Conservation (phyloP, 208 protist species). For the Trypanosoma conorhini region DNA sequence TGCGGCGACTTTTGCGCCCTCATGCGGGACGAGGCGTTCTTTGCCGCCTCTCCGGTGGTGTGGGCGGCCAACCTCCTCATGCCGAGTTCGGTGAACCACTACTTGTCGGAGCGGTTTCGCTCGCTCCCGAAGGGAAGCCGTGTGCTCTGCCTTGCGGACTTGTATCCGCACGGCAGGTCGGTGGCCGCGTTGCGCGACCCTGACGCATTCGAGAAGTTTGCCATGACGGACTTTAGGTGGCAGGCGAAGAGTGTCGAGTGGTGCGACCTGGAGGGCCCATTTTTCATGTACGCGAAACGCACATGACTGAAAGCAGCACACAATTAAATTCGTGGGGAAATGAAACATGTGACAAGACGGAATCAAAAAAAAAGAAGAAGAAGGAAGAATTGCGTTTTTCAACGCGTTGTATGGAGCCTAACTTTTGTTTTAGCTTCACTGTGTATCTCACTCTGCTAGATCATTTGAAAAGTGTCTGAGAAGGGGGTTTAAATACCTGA, state of each 20-base stretch:
- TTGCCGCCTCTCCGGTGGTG: slow-evolving; percentile 47
- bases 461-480: background rate
- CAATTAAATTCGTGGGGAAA: background rate
- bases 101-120: slow-evolving; percentile 68
- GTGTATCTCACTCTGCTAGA: background rate
- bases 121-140: slow-evolving; percentile 48
- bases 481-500: background rate
- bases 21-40: slow-evolving; percentile 35
- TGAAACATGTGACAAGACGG: background rate
- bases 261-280: slow-evolving; percentile 50
- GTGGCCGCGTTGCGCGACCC: slow-evolving; percentile 64
- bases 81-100: slow-evolving; percentile 70
- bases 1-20: slow-evolving; percentile 69
- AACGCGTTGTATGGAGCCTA: slow-evolving; percentile 13
- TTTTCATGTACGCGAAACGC: slow-evolving; percentile 58
- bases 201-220: slow-evolving; percentile 72
- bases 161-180: slow-evolving; percentile 73
- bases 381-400: slow-evolving; percentile 18
- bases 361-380: slow-evolving; percentile 1
- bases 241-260: slow-evolving; percentile 74
- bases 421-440: background rate
- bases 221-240: slow-evolving; percentile 76
- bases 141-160: slow-evolving; percentile 76
- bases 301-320: background rate
- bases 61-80: slow-evolving; percentile 82